A percentile compares a stretch with the other conserved stretches of the same genome.
Evolutionary conservation across 352 stramenopile genomes (phyloP).

Genomic region (Globisporangium okanoganense): DNA sequence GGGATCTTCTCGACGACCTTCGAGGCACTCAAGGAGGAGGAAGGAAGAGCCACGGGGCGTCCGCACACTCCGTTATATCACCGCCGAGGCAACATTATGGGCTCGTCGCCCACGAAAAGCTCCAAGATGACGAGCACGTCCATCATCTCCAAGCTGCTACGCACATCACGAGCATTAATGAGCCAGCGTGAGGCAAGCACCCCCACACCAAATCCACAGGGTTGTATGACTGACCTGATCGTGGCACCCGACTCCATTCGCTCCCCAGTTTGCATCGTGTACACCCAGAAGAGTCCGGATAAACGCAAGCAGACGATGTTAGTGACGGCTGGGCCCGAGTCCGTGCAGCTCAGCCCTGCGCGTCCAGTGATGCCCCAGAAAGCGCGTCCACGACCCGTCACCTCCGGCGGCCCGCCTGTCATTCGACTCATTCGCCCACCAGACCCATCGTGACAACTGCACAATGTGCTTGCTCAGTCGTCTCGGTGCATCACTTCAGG

Average conservation of each 20-base stretch:
- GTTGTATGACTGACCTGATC: background rate
- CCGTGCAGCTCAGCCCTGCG: constrained; percentile 1
- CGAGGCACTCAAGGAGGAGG: constrained; percentile 50
- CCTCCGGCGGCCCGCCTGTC: constrained; percentile 35
- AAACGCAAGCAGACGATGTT: background rate
- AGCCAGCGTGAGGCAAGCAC: constrained; percentile 13
- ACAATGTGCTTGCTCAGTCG: background rate
- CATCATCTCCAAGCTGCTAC: constrained; percentile 53
- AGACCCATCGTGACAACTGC: constrained; percentile 11
- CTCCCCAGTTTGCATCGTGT: constrained; percentile 16
- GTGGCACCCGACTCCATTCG: background rate
- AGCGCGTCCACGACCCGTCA: constrained; percentile 27
- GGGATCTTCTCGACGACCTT: constrained; percentile 45
- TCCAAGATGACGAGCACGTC: constrained; percentile 66
- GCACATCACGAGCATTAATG: constrained; percentile 37
- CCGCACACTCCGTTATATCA: constrained; percentile 37
- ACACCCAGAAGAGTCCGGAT: constrained; percentile 10
- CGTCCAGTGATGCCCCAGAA: constrained; percentile 7
- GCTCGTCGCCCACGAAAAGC: constrained; percentile 37
- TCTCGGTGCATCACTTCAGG: background rate
- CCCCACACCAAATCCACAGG: background rate
- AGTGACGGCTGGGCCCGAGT: background rate
- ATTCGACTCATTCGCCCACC: constrained; percentile 42
- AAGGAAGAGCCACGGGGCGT: constrained; percentile 19
- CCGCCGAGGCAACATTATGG: constrained; percentile 49